phyloP scores from a whole-genome alignment of 1,139 yeast species.

The Eremothecium coryli region DNA sequence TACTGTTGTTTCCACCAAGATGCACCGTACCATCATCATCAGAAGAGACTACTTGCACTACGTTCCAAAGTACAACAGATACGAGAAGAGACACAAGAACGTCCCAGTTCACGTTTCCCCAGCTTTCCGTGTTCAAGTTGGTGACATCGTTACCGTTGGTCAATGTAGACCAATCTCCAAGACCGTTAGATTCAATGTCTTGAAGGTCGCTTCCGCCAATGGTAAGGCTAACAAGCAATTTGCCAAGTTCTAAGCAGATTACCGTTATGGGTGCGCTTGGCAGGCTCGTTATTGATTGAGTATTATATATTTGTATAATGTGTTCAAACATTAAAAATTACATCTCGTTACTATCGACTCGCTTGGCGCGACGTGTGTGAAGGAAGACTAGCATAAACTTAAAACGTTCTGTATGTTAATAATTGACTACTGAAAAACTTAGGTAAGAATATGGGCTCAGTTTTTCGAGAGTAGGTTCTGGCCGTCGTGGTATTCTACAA shows the following conservation, averaged over 20 bases:
- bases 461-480: slow-evolving; percentile 1
- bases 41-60: slow-evolving; percentile 99
- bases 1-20: slow-evolving; percentile 99
- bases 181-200: slow-evolving; percentile 99
- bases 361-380: background rate
- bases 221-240: slow-evolving; percentile 88
- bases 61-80: slow-evolving; percentile 99
- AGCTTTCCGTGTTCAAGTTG: slow-evolving; percentile 99
- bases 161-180: slow-evolving; percentile 99
- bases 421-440: background rate
- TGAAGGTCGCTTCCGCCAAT: slow-evolving; percentile 85
- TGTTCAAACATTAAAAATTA: slow-evolving; percentile 8
- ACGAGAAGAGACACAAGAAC: slow-evolving; percentile 99
- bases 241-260: slow-evolving; percentile 73
- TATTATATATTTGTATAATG: slow-evolving; percentile 8
- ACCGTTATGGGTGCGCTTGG: too few species aligned
- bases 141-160: slow-evolving; percentile 99
- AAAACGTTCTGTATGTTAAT: background rate
- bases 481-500: slow-evolving; percentile 20
- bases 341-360: slow-evolving; percentile 7
- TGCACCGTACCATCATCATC: slow-evolving; percentile 99
- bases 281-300: background rate
- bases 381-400: background rate
- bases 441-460: background rate
- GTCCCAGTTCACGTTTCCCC: slow-evolving; percentile 99